Evolutionary conservation across 345 rosid species (phyloP).

Genomic region (Eutrema yunnanense): DNA sequence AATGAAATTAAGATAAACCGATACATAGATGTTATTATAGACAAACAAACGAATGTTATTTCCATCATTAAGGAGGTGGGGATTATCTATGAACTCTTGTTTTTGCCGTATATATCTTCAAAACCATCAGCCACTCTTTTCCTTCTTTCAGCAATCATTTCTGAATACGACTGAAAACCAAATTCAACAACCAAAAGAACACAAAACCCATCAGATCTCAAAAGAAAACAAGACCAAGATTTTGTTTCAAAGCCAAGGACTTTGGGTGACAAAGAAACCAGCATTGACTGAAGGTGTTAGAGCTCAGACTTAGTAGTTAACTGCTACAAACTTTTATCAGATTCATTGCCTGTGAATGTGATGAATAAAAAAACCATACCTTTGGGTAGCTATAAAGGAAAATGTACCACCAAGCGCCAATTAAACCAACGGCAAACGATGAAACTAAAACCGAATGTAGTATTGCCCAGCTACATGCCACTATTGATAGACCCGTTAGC

Average conservation of each 20-base stretch:
- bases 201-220: neutral
- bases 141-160: conserved; percentile 78
- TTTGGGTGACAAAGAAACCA: neutral
- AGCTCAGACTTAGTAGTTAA: neutral
- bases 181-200: neutral
- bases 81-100: conserved; percentile 37
- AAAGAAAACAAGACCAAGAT: neutral
- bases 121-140: conserved; percentile 56
- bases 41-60: neutral
- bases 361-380: conserved; percentile 33
- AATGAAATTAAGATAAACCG: neutral
- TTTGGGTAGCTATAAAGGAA: conserved; percentile 85
- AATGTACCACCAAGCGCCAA: conserved; percentile 80
- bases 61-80: neutral
- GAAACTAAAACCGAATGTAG: conserved; percentile 58
- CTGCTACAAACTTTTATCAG: neutral
- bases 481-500: conserved; percentile 50
- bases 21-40: neutral
- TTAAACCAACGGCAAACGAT: conserved; percentile 33
- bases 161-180: conserved; percentile 50
- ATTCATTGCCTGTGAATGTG: neutral
- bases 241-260: neutral
- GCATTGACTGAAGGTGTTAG: neutral
- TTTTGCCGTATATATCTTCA: conserved; percentile 75
- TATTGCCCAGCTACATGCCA: conserved; percentile 65